Evolutionary conservation across 495 filamentous ascomycete genomes (phyloP).

Genomic region (Podospora tetraspora): DNA sequence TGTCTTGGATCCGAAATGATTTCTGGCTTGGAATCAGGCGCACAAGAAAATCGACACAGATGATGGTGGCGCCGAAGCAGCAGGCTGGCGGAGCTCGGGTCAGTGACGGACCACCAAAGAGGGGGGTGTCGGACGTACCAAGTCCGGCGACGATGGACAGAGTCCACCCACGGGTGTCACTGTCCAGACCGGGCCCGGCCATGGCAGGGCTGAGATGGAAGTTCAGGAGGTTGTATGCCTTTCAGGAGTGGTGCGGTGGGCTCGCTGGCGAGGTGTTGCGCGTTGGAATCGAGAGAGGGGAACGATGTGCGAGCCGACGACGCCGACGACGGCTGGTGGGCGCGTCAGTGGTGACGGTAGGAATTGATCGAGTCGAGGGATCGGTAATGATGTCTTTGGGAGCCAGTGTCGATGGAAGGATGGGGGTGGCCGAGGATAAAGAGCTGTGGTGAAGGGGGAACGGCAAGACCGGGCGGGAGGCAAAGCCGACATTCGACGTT

Average conservation of each 20-base stretch:
- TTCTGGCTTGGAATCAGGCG: conserved; percentile 63
- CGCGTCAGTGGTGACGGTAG: background rate
- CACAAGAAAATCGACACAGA: conserved; percentile 77
- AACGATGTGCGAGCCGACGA: background rate
- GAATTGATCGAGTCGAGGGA: background rate
- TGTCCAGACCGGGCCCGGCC: conserved; percentile 46
- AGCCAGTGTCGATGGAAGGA: background rate
- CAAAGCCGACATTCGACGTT: background rate
- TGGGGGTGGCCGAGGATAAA: background rate
- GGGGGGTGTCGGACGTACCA: conserved; percentile 39
- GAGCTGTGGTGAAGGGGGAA: background rate
- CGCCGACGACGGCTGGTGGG: background rate
- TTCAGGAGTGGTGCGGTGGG: background rate
- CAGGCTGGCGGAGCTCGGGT: conserved; percentile 53
- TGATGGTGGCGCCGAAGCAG: conserved; percentile 72
- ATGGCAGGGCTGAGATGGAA: background rate
- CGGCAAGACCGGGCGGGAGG: background rate
- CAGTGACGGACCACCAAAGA: background rate
- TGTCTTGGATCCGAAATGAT: conserved; percentile 83
- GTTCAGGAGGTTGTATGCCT: background rate
- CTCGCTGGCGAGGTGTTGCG: background rate
- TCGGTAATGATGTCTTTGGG: background rate
- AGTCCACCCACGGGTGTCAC: conserved; percentile 91
- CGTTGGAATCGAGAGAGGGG: background rate
- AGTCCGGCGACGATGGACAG: conserved; percentile 81